Conservation (phyloP, 73 alveolate species). For the Paramecium biaurelia region DNA sequence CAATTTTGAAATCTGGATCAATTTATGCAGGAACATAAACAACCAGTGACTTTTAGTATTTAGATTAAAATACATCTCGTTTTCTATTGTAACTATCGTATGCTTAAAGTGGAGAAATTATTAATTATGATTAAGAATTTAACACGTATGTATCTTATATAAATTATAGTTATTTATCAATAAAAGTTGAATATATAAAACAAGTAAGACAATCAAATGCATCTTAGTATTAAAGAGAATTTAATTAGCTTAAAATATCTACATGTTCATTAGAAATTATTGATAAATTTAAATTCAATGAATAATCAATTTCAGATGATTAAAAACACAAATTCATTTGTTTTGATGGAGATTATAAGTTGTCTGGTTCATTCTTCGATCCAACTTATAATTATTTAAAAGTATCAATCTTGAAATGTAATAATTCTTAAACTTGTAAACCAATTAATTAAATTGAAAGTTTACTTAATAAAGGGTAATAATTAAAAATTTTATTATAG, state of each 20-base stretch:
- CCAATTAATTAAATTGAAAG: neutral
- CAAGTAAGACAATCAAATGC: neutral
- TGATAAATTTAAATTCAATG: neutral
- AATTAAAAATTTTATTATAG: neutral
- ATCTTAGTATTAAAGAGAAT: neutral
- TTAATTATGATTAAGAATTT: neutral
- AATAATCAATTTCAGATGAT: neutral
- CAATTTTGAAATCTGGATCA: neutral
- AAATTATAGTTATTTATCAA: neutral
- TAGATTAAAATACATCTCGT: neutral
- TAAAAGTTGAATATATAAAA: neutral
- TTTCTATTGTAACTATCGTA: neutral
- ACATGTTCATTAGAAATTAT: neutral
- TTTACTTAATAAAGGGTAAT: neutral
- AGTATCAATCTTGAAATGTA: neutral
- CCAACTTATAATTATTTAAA: neutral
- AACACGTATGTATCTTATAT: neutral
- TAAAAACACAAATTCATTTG: neutral
- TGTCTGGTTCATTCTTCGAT: neutral
- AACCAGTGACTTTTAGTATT: neutral
- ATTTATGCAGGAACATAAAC: slow-evolving; percentile 6
- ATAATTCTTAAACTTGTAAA: neutral
- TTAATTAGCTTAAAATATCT: neutral
- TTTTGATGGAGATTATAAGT: neutral
- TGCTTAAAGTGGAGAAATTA: neutral